Conservation (phyloP, 2,329 filamentous ascomycete genomes). For the Blastomyces emzantsi region DNA sequence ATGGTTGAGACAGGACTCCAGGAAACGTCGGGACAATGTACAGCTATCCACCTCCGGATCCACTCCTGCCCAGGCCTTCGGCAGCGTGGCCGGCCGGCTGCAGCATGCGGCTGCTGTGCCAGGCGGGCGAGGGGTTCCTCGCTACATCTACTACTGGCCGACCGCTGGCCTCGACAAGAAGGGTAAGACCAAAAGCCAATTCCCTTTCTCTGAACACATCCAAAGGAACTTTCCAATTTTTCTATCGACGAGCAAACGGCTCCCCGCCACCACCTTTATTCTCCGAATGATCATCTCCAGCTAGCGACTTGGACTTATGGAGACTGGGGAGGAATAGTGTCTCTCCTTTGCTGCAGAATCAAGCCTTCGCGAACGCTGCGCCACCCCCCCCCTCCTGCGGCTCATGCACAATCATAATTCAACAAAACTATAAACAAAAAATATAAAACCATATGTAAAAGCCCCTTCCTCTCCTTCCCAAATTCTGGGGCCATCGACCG, state of each 20-base stretch:
- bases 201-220: not conserved
- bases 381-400: not conserved
- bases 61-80: not conserved
- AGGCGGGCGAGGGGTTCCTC: not conserved
- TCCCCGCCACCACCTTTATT: not conserved
- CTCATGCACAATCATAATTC: not conserved
- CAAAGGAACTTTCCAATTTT: not conserved
- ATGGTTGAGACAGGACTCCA: not conserved
- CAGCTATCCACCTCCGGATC: not conserved
- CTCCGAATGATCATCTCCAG: not conserved
- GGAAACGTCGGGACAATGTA: not conserved
- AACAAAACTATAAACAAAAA: not conserved
- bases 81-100: not conserved
- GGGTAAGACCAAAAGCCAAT: not conserved
- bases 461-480: not conserved
- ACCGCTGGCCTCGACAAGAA: not conserved
- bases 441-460: not conserved
- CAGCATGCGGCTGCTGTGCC: not conserved
- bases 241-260: not conserved
- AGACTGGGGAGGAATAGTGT: not conserved
- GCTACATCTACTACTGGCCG: not conserved
- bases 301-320: too few species aligned
- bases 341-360: too few species aligned
- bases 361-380: not conserved
- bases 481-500: not conserved